phyloP scores from a whole-genome alignment of 208 protist species.

The Phytomonas sp. region DNA sequence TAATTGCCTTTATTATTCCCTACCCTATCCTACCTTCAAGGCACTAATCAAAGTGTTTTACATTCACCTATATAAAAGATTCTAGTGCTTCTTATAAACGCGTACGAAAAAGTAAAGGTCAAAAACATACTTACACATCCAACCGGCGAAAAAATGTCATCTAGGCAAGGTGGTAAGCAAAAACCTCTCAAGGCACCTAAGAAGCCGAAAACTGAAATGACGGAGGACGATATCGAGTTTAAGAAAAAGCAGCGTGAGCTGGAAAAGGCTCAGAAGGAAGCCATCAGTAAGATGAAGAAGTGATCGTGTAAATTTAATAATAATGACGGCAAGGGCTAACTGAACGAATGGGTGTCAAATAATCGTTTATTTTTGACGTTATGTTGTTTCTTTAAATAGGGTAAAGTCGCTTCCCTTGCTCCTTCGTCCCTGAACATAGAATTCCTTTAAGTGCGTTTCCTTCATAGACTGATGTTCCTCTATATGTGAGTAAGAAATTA shows the following conservation, averaged over 20 bases:
- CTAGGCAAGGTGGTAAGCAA: conserved; percentile 83
- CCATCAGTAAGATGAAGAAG: conserved; percentile 81
- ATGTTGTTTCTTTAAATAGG: background rate
- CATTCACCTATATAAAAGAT: background rate
- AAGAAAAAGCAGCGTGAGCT: conserved; percentile 74
- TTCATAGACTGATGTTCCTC: background rate
- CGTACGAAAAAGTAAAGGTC: conserved; percentile 11
- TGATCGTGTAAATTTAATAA: conserved; percentile 11
- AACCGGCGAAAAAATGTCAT: conserved; percentile 39
- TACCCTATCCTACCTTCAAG: conserved; percentile 2
- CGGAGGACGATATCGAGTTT: conserved; percentile 70
- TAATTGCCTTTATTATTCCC: conserved; percentile 11
- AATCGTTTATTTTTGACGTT: conserved; percentile 1
- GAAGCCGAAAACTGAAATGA: conserved; percentile 55
- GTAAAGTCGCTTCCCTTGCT: background rate
- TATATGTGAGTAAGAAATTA: background rate
- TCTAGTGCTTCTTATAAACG: conserved; percentile 8
- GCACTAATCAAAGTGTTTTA: background rate
- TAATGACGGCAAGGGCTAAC: background rate
- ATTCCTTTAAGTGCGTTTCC: background rate
- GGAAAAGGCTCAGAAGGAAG: conserved; percentile 86
- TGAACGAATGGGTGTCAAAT: background rate
- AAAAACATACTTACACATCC: conserved; percentile 3
- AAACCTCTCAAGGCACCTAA: conserved; percentile 87
- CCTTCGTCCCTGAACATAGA: background rate